Evolutionary conservation across 2,329 filamentous ascomycete species (phyloP), one percentile per base, ranked within the genome.

Genomic region (Ophiostoma himal-ulmi): DNA sequence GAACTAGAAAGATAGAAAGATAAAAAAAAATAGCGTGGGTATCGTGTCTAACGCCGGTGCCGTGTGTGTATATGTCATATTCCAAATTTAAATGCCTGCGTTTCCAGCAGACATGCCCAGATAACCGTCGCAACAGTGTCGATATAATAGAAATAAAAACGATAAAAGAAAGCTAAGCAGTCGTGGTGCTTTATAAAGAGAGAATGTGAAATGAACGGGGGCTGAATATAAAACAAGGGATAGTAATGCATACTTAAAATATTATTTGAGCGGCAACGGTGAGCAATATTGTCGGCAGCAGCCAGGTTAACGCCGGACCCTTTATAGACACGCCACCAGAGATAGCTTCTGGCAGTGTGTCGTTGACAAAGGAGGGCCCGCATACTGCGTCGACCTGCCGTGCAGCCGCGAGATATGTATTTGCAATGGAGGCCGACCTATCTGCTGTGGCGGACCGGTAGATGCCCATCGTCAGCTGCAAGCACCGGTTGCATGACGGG

Each of bases 391-490:
- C 91, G 68, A 98, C 84, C 75, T 90, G 86, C 73, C 85, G 80
- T 0, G 94, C 94, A 0, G 93, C 93, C 11, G 81, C 76, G 6
- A 84, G 80, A 77, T 97, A 98, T 0, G 89, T 91, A 20, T 82
- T 78, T 36, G 86, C 85, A 66, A 98, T 84, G 8, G 88, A 85
- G 74, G 91, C 88, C 3, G 82, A 85, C 48, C 86, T 82, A 75
- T 93, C 87, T 17, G 85, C 83, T 0, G 91, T 88, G 39, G 89
- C 90, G 0, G 85, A 80, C 69, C 91, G 88, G 79, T 91, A 97
- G 22, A 96, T 86, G 36, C 84, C 84, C 93, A 98, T 96, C 5
- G 91, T 94, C 72, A 91, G 83, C 76, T 89, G 84, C 62, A 95
- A 83, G 78, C 95, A 98, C 57, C 81, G 81, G 75, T 86, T 89